These are phyloP conservation scores for Eucalyptus curtisii DNA, from an alignment of 345 rosid species.

Conservation along the genomic window DNA sequence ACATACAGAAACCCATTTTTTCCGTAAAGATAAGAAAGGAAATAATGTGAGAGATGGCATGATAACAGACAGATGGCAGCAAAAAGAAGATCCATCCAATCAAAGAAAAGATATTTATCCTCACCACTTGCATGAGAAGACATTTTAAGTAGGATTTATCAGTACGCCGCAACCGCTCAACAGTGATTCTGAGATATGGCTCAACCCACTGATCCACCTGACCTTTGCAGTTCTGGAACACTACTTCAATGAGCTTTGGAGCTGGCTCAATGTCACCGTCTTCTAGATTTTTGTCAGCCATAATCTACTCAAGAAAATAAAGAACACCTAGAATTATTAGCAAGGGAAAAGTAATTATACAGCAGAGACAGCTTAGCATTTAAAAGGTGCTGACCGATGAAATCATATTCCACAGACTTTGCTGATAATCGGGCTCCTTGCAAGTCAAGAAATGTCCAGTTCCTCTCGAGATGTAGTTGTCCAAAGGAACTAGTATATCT, in stretches of 20 bases:
- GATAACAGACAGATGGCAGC: not conserved
- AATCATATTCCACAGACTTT: slow-evolving; percentile 86
- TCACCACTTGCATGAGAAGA: slow-evolving; percentile 97
- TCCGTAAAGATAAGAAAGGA: not conserved
- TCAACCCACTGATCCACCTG: slow-evolving; percentile 99
- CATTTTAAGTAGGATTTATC: slow-evolving; percentile 79
- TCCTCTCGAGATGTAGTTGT: slow-evolving; percentile 93
- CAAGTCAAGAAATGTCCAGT: slow-evolving; percentile 77
- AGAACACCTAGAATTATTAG: not conserved
- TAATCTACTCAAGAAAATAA: slow-evolving; percentile 27
- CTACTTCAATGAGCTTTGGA: slow-evolving; percentile 95
- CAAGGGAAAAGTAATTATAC: not conserved
- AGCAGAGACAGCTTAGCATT: not conserved
- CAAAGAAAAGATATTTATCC: not conserved
- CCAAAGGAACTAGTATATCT: slow-evolving; percentile 98
- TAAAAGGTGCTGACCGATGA: slow-evolving; percentile 62
- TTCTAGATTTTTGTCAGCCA: slow-evolving; percentile 81
- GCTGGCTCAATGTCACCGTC: slow-evolving; percentile 91
- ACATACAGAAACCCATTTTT: not conserved
- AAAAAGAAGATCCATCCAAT: not conserved
- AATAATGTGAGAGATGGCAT: not conserved
- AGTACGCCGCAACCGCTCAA: slow-evolving; percentile 72
- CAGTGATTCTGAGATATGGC: slow-evolving; percentile 78
- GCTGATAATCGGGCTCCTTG: slow-evolving; percentile 95
- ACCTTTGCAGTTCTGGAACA: slow-evolving; percentile 95